Evolutionary conservation across 2,329 filamentous ascomycete species (phyloP), one percentile per base, ranked within the genome.

Genomic region (Penicillium janthinellum): DNA sequence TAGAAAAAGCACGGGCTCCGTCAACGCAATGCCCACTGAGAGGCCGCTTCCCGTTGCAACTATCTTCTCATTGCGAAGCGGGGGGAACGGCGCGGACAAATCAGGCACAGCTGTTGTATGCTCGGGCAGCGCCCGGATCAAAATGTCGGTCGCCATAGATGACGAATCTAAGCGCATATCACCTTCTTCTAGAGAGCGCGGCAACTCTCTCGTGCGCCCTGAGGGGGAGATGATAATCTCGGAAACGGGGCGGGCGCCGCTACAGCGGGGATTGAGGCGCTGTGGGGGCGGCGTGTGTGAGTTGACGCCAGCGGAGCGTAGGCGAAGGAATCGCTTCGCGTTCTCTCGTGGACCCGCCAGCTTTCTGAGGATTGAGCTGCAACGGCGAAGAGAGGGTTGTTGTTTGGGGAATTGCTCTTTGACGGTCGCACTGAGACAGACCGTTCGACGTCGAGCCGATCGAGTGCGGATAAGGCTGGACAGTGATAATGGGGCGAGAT

Each of bases 41-140:
- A 82, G 77, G 2, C 80, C 80, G 66, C 78, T 82, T 3, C 79
- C 79, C n/a, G 78, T 77, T 3, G 80, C 79, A 45, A 82, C 73
- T 14, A 79, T 74, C 64, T 79, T 81, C 66, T 82, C 80, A 59
- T 82, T 77, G 31, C 68, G 75, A 35, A 80, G 62, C 10, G 71
- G 63, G 2, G 76, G 73, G 45, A 78, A 73, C 12, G 70, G 65
- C 1, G 71, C 67, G 10, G 65, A 62, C 20, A 70, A 55, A 15
- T 75, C 72, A 42, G 71, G 64, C 5, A 67, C 59, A 5, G 67
- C 47, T 15, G 63, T 66, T n/a, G 63, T 55, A 15, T 57, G 65
- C 11, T 66, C 64, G 42, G 66, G 60, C 31, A 67, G 64, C 38
- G 66, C 50, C 54, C 64, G 64, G 22, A 68, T 64, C 14, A 65